phyloP scores from a whole-genome alignment of 2,329 filamentous ascomycete genomes.

The Pseudonectria buxi region DNA sequence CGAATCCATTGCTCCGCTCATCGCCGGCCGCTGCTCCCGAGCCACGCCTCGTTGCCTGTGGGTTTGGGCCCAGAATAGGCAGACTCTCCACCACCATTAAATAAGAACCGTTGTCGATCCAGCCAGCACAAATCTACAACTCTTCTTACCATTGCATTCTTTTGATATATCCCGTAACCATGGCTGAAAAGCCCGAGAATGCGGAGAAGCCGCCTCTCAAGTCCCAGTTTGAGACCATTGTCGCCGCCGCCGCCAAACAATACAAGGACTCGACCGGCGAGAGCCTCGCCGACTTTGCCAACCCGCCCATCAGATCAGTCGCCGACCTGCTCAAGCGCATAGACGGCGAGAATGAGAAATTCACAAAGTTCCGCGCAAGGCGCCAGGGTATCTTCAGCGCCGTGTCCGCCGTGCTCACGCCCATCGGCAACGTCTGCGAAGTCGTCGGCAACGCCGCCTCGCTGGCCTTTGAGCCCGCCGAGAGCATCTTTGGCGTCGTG shows the following conservation, averaged over 20 bases:
- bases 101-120: no score
- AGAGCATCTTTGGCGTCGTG: conserved; percentile 37
- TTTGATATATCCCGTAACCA: not conserved
- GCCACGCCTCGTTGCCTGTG: no score
- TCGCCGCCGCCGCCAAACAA: conserved; percentile 27
- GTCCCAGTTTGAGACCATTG: conserved; percentile 24
- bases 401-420: conserved; percentile 25
- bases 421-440: conserved; percentile 34
- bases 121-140: no score
- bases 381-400: conserved; percentile 28
- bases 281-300: conserved; percentile 25
- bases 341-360: conserved; percentile 30
- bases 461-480: conserved; percentile 34
- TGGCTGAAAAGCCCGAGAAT: no score
- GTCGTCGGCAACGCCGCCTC: conserved; percentile 30
- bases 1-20: no score
- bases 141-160: no score
- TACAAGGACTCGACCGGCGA: conserved; percentile 25
- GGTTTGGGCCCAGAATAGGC: no score
- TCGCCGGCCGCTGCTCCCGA: no score
- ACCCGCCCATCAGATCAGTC: conserved; percentile 27
- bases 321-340: conserved; percentile 26
- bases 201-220: not conserved
- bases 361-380: conserved; percentile 30
- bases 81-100: no score